Conservation (phyloP, 352 stramenopile species). For the Phytophthora cryptogea region DNA sequence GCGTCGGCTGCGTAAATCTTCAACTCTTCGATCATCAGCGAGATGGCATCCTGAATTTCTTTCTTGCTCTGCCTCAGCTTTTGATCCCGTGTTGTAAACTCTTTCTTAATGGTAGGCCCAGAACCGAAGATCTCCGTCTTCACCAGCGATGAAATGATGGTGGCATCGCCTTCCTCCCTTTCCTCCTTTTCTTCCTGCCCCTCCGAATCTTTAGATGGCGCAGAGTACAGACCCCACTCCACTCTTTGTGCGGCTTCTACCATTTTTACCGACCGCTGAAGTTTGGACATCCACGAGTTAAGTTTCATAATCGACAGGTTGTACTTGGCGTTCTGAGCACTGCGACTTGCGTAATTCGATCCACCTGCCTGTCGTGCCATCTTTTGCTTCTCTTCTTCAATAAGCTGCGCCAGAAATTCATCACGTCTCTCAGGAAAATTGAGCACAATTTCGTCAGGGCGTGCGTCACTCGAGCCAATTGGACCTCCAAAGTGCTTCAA, state of each 20-base stretch:
- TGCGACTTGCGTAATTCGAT: slow-evolving; percentile 52
- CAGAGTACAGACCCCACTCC: slow-evolving; percentile 51
- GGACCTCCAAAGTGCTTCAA: slow-evolving; percentile 73
- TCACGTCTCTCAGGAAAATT: slow-evolving; percentile 78
- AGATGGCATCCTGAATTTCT: slow-evolving; percentile 59
- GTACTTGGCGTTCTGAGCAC: slow-evolving; percentile 72
- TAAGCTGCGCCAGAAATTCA: slow-evolving; percentile 61
- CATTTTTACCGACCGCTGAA: slow-evolving; percentile 78
- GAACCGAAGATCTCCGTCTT: slow-evolving; percentile 61
- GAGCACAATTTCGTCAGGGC: slow-evolving; percentile 57
- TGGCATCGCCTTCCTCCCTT: slow-evolving; percentile 21
- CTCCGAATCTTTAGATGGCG: slow-evolving; percentile 9
- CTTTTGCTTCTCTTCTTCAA: slow-evolving; percentile 68
- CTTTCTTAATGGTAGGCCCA: slow-evolving; percentile 70
- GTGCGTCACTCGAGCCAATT: slow-evolving; percentile 41
- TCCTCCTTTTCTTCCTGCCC: slow-evolving; percentile 34
- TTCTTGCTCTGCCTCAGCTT: slow-evolving; percentile 61
- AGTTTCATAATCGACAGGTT: slow-evolving; percentile 81
- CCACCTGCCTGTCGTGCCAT: slow-evolving; percentile 26
- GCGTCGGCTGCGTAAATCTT: slow-evolving; percentile 63
- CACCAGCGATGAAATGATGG: slow-evolving; percentile 26
- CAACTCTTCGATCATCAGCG: slow-evolving; percentile 71
- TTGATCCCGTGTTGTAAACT: slow-evolving; percentile 78
- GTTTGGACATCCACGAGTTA: slow-evolving; percentile 68
- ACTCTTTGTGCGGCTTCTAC: slow-evolving; percentile 79